phyloP scores from a whole-genome alignment of 805 yeast genomes.

The Schwanniomyces polymorphus region DNA sequence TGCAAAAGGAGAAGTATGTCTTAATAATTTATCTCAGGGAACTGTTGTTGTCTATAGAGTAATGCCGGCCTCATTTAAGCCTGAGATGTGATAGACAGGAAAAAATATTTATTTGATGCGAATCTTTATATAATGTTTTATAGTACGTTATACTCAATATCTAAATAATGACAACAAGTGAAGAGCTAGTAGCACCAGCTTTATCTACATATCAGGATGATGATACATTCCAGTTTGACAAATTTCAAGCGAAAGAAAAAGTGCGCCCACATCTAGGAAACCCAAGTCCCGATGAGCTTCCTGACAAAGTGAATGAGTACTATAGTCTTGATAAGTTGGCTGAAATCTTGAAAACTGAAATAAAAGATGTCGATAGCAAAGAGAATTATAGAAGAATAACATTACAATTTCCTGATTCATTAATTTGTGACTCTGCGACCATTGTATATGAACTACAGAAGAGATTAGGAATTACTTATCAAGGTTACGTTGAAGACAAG shows the following conservation, averaged over 20 bases:
- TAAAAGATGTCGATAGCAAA: slow-evolving; percentile 17
- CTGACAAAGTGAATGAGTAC: slow-evolving; percentile 41
- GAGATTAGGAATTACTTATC: slow-evolving; percentile 17
- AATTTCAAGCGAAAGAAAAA: slow-evolving; percentile 25
- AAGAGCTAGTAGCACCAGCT: slow-evolving; percentile 54
- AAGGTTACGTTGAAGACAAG: background rate
- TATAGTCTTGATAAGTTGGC: slow-evolving; percentile 56
- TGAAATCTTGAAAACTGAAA: slow-evolving; percentile 32
- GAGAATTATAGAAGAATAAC: slow-evolving; percentile 55
- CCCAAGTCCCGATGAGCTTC: slow-evolving; percentile 24
- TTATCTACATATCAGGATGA: slow-evolving; percentile 76
- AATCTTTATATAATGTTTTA: background rate
- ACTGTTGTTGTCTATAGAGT: slow-evolving; percentile 48
- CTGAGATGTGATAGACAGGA: slow-evolving; percentile 17
- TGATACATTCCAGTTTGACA: slow-evolving; percentile 48
- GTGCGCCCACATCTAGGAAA: slow-evolving; percentile 23
- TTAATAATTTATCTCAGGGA: slow-evolving; percentile 43
- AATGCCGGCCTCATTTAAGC: slow-evolving; percentile 42
- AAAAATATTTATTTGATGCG: background rate
- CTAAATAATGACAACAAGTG: slow-evolving; percentile 10
- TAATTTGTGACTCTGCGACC: slow-evolving; percentile 76
- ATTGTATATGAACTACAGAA: slow-evolving; percentile 58
- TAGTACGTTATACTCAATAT: background rate
- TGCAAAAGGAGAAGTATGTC: slow-evolving; percentile 32
- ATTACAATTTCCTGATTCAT: slow-evolving; percentile 84